Base-by-base conservation (phyloP, 192 early-diverging fungal species). In the Backusella tarrabulga region DNA sequence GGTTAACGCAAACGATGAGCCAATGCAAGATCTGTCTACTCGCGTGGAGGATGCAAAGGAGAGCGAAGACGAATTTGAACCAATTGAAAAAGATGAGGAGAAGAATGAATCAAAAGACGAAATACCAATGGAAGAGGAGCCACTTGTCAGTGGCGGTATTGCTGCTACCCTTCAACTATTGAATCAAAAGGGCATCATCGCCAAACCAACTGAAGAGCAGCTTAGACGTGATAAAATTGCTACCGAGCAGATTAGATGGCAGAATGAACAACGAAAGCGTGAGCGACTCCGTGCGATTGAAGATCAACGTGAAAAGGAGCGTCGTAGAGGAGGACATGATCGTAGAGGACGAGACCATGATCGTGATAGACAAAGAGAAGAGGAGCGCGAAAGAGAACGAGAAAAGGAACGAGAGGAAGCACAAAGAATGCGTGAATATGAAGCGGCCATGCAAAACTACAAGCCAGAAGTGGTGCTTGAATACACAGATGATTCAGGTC, bases 401-500 rank as follows among this genome's bases (percentile, higher is more conserved):
- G 87, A 89, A 41, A 88, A 82, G 66, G 84, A 82, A 56, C 67
- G 83, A 60, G 72, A 92, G 60, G 90, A 94, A 36, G 83, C 90
- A 66, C 90, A 90, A 34, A 84, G 90, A 44, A 78, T 91, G 74
- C 87, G 92, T 60, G 91, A 93, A 79, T 88, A 89, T 68, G 93
- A 95, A 73, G 90, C 94, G 41, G 92, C 93, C 8, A 96, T 98
- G 89, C 90, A 91, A 73, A 87, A 96, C 76, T 99, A 99, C 75
- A 94, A 90, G 71, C 97, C 97, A 1, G 92, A 96, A 60, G 91
- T 99, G 36, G 90, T 94, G 40, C 80, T 99, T 14, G 92, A 95
- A 80, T 98, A 99, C 78, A 88, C 91, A n/a, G 97, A 99, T 81
- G 94, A 95, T 63, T 88, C 87, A 38, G 97, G 97, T 9, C 87